A percentile compares a stretch with the other conserved stretches of the same genome.
These are phyloP conservation scores for Cystobasidium ongulense DNA, from an alignment of 768 basidiomycete species.

Conservation along the genomic window DNA sequence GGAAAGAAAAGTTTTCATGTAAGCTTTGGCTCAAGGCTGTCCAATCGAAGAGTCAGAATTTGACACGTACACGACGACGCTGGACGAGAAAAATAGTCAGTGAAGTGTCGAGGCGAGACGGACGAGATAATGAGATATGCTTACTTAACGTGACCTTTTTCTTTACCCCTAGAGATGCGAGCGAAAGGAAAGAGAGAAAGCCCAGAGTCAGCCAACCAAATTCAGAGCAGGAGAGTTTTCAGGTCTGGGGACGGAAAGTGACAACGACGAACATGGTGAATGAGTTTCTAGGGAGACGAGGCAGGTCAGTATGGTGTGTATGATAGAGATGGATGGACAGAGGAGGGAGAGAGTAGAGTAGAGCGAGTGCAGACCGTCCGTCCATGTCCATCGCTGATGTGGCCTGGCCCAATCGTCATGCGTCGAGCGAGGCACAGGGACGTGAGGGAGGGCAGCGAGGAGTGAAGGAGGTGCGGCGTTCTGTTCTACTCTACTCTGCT, in stretches of 20 bases:
- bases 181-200: neutral
- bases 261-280: neutral
- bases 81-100: neutral
- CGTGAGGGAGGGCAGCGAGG: no score
- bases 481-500: no score
- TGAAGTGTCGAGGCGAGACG: neutral
- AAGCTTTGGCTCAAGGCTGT: neutral
- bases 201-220: neutral
- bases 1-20: neutral
- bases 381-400: neutral
- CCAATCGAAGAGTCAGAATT: constrained; percentile 14
- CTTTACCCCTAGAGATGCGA: constrained; percentile 13
- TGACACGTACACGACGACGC: constrained; percentile 35
- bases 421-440: neutral
- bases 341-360: neutral
- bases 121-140: neutral
- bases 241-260: neutral
- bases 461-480: no score
- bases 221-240: neutral
- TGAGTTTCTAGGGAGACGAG: neutral
- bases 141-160: constrained; percentile 30
- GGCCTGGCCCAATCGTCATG: no score
- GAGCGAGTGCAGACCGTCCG: neutral
- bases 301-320: neutral
- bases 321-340: neutral